Evolutionary conservation across 768 basidiomycete species (phyloP).

Genomic region (Suillus occidentalis): DNA sequence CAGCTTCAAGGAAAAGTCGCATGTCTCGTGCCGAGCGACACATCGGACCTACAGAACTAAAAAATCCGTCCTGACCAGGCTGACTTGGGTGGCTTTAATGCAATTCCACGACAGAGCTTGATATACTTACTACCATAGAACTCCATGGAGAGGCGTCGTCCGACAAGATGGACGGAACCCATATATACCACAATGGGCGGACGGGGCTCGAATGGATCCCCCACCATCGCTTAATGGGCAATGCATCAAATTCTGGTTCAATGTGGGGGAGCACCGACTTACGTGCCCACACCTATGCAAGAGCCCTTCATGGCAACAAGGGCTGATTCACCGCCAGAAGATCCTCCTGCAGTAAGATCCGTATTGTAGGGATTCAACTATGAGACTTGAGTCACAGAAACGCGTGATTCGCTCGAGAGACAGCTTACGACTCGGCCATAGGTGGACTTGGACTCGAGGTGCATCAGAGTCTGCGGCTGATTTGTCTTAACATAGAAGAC

Average conservation of each 20-base stretch:
- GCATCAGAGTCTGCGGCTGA: constrained; percentile 43
- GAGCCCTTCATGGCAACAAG: constrained; percentile 46
- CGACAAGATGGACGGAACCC: constrained; percentile 39
- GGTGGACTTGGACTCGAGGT: constrained; percentile 35
- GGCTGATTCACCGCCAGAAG: constrained; percentile 52
- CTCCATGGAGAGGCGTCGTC: constrained; percentile 25
- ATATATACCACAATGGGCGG: constrained; percentile 38
- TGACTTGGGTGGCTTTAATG: constrained; percentile 20
- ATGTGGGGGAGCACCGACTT: constrained; percentile 16
- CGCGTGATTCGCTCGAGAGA: not conserved
- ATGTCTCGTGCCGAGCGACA: constrained; percentile 24
- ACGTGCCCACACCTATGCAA: constrained; percentile 45
- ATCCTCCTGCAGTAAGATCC: constrained; percentile 47
- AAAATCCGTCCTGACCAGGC: constrained; percentile 34
- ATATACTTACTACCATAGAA: constrained; percentile 22
- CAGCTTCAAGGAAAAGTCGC: constrained; percentile 12
- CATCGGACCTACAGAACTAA: constrained; percentile 37
- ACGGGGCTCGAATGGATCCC: constrained; percentile 40
- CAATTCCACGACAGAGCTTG: not conserved
- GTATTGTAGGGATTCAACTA: constrained; percentile 48
- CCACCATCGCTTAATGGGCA: constrained; percentile 28
- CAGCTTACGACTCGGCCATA: constrained; percentile 31
- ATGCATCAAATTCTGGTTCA: not conserved
- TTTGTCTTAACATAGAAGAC: constrained; percentile 48
- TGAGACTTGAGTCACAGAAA: not conserved